phyloP scores from a whole-genome alignment of 805 yeast genomes.

The Saturnispora halmiae region DNA sequence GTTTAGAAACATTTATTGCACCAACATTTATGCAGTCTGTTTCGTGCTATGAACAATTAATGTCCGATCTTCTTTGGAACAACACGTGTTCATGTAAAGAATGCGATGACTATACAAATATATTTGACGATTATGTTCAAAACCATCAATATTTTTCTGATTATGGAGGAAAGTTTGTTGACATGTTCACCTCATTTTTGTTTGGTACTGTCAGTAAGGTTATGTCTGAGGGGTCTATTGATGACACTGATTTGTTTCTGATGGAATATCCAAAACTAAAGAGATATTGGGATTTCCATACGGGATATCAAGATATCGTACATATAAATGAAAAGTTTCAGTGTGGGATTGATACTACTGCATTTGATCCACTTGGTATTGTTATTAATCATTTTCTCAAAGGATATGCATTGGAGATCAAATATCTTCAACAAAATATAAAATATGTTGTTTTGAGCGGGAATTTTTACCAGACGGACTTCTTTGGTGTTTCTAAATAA shows the following conservation, averaged over 20 bases:
- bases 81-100: slow-evolving; percentile 62
- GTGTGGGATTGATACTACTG: slow-evolving; percentile 38
- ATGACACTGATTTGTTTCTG: slow-evolving; percentile 19
- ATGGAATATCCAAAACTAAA: slow-evolving; percentile 27
- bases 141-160: slow-evolving; percentile 52
- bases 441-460: slow-evolving; percentile 6
- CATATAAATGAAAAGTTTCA: slow-evolving; percentile 26
- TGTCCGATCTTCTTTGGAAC: slow-evolving; percentile 59
- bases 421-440: slow-evolving; percentile 2
- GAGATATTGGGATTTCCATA: slow-evolving; percentile 40
- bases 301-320: slow-evolving; percentile 30
- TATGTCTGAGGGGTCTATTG: slow-evolving; percentile 29
- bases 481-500: too few relatives aligned
- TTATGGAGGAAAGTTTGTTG: slow-evolving; percentile 40
- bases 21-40: slow-evolving; percentile 54
- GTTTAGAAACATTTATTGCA: slow-evolving; percentile 38
- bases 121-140: slow-evolving; percentile 53
- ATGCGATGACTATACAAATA: slow-evolving; percentile 39
- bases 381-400: slow-evolving; percentile 41
- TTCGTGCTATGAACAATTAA: slow-evolving; percentile 60
- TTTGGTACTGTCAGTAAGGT: slow-evolving; percentile 44
- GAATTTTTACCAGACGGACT: not conserved
- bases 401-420: slow-evolving; percentile 27
- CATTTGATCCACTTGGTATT: slow-evolving; percentile 32
- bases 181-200: slow-evolving; percentile 50